Percentiles rank a stretch among this genome's conserved stretches.
These are phyloP conservation scores for Aphanocladium album DNA, from an alignment of 2,329 filamentous ascomycete genomes.

Conservation along the genomic window DNA sequence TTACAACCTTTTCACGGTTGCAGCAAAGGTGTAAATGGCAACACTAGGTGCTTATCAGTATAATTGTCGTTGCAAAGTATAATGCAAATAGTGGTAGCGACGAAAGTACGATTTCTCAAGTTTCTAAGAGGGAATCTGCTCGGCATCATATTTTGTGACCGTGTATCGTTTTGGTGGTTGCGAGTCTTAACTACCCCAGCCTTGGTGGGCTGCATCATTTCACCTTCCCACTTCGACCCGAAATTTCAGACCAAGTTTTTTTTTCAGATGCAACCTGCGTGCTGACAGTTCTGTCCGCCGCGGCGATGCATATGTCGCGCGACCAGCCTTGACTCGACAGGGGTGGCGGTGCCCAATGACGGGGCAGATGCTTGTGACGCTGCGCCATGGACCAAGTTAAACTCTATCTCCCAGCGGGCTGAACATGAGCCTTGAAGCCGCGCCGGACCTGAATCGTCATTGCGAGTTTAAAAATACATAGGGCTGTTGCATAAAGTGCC, in stretches of 20 bases:
- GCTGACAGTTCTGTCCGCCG: not conserved
- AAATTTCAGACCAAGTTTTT: not conserved
- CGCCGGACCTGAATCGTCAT: not conserved
- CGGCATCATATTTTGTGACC: not conserved
- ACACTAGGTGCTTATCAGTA: too few relatives aligned
- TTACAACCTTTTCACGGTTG: too few relatives aligned
- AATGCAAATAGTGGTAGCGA: too few relatives aligned
- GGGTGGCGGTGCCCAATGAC: not conserved
- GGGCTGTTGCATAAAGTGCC: not conserved
- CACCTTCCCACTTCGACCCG: not conserved
- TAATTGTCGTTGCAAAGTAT: too few relatives aligned
- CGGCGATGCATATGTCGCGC: not conserved
- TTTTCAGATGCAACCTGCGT: not conserved
- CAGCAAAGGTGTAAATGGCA: too few relatives aligned
- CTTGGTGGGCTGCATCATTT: not conserved
- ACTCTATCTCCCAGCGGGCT: not conserved
- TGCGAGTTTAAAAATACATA: not conserved
- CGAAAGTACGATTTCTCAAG: too few relatives aligned
- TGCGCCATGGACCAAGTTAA: not conserved
- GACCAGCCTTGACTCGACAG: not conserved
- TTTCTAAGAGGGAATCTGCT: too few relatives aligned
- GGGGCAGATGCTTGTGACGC: not conserved
- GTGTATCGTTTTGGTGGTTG: not conserved
- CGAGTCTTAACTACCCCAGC: not conserved
- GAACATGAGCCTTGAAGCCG: not conserved